Conservation (phyloP, 1,284 basidiomycete genomes). For the Apiotrichum porosum region DNA sequence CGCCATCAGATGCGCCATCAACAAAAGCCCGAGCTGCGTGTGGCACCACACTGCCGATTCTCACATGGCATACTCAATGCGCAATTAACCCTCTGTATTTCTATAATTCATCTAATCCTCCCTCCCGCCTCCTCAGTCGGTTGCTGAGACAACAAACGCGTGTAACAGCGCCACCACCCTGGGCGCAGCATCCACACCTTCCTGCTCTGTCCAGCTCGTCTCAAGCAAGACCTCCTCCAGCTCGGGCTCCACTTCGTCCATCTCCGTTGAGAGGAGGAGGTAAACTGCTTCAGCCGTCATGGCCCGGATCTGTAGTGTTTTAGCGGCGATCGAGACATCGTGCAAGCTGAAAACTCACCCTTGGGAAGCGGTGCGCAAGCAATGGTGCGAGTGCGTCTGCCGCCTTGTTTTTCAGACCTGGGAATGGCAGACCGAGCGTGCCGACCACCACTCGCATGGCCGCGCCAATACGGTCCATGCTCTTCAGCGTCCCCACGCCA, state of each 20-base stretch:
- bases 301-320: too few relatives aligned
- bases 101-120: too few relatives aligned
- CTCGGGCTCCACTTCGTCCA: constrained; percentile 63
- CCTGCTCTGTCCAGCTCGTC: constrained; percentile 62
- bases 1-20: too few relatives aligned
- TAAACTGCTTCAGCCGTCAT: constrained; percentile 78
- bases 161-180: constrained; percentile 8
- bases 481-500: constrained; percentile 57
- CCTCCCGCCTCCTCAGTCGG: too few relatives aligned
- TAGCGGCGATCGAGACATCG: too few relatives aligned
- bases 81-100: too few relatives aligned
- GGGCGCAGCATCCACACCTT: constrained; percentile 7
- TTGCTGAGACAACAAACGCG: too few relatives aligned
- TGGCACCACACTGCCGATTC: too few relatives aligned
- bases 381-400: constrained; percentile 56
- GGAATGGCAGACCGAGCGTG: constrained; percentile 6
- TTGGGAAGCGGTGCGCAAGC: constrained; percentile 70
- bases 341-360: constrained; percentile 58
- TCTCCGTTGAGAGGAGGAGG: constrained; percentile 61
- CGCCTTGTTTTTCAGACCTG: constrained; percentile 52
- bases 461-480: constrained; percentile 66
- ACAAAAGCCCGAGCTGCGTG: too few relatives aligned
- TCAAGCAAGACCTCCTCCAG: constrained; percentile 72
- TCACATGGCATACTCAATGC: too few relatives aligned
- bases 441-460: constrained; percentile 67